Conservation (phyloP, 768 basidiomycete genomes). For the Cytidiella melzeri region DNA sequence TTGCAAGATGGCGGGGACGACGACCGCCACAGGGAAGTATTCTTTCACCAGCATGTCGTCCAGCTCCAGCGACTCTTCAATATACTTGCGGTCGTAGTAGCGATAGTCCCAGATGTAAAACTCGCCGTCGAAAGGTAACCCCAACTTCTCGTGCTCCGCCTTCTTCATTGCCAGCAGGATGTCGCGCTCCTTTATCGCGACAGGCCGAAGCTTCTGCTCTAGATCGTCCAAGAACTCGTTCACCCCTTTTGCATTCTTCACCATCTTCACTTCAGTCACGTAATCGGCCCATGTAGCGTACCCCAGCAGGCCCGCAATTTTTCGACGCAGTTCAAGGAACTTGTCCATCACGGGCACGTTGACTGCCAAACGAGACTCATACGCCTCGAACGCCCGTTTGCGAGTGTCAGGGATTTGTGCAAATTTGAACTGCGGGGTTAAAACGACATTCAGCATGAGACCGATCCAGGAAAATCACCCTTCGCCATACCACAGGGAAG, state of each 20-base stretch:
- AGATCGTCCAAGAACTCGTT: slow-evolving; percentile 79
- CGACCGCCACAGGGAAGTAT: slow-evolving; percentile 81
- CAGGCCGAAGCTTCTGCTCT: slow-evolving; percentile 63
- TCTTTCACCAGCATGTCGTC: slow-evolving; percentile 81
- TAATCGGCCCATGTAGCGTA: slow-evolving; percentile 85
- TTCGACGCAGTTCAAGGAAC: slow-evolving; percentile 62
- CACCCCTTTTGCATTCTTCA: slow-evolving; percentile 61
- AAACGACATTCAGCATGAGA: background rate
- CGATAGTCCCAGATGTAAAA: slow-evolving; percentile 87
- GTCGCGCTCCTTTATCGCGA: slow-evolving; percentile 61
- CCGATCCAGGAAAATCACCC: background rate
- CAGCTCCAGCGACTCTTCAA: slow-evolving; percentile 60
- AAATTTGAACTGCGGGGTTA: slow-evolving; percentile 67
- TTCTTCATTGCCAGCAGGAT: slow-evolving; percentile 69
- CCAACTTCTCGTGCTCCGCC: slow-evolving; percentile 58
- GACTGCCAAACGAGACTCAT: slow-evolving; percentile 59
- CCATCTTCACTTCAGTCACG: slow-evolving; percentile 81
- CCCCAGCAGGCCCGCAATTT: slow-evolving; percentile 59
- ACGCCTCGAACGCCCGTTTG: slow-evolving; percentile 54
- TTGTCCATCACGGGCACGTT: slow-evolving; percentile 69
- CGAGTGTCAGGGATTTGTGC: slow-evolving; percentile 69
- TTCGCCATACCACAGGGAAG: slow-evolving; percentile 60
- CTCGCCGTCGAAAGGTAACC: slow-evolving; percentile 59
- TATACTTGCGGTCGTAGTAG: slow-evolving; percentile 60
- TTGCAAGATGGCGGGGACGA: slow-evolving; percentile 74